Evolutionary conservation across 208 protist genomes (phyloP).

Genomic region (Borovskyia barvae): DNA sequence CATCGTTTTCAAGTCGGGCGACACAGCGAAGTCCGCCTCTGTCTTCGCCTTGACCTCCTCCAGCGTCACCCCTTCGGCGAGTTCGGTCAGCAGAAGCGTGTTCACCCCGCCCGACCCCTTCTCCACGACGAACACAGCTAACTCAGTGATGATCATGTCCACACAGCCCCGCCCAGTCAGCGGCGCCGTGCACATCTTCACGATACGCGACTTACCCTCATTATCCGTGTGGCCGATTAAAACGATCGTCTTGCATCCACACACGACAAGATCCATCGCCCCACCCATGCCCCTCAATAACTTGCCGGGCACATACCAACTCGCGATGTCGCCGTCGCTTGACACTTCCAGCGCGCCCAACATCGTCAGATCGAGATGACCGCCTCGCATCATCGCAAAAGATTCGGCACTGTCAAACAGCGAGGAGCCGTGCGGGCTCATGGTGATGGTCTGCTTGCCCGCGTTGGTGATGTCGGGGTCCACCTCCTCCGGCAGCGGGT

Average conservation of each 20-base stretch:
- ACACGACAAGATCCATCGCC: conserved; percentile 88
- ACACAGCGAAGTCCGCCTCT: conserved; percentile 33
- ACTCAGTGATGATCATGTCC: conserved; percentile 91
- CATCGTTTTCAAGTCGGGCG: conserved; percentile 32
- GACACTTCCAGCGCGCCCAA: conserved; percentile 91
- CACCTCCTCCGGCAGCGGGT: conserved; percentile 64
- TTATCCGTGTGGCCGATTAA: conserved; percentile 93
- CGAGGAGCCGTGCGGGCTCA: conserved; percentile 60
- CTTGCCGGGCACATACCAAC: conserved; percentile 94
- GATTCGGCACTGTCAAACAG: conserved; percentile 77
- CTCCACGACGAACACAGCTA: conserved; percentile 87
- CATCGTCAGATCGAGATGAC: conserved; percentile 91
- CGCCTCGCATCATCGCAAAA: conserved; percentile 95
- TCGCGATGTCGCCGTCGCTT: conserved; percentile 91
- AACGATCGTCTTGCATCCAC: conserved; percentile 77
- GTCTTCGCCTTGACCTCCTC: conserved; percentile 70
- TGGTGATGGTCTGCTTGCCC: conserved; percentile 92
- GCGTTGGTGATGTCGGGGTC: conserved; percentile 95
- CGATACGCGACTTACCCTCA: conserved; percentile 71
- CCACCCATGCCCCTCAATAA: conserved; percentile 95
- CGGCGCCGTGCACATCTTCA: conserved; percentile 79
- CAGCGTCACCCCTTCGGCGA: conserved; percentile 66
- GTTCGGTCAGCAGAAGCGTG: conserved; percentile 67
- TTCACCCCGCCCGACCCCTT: not conserved
- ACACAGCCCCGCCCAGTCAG: conserved; percentile 77